These are phyloP conservation scores for Salinomyces thailandicus DNA, from an alignment of 2,329 filamentous ascomycete genomes.

Conservation along the genomic window DNA sequence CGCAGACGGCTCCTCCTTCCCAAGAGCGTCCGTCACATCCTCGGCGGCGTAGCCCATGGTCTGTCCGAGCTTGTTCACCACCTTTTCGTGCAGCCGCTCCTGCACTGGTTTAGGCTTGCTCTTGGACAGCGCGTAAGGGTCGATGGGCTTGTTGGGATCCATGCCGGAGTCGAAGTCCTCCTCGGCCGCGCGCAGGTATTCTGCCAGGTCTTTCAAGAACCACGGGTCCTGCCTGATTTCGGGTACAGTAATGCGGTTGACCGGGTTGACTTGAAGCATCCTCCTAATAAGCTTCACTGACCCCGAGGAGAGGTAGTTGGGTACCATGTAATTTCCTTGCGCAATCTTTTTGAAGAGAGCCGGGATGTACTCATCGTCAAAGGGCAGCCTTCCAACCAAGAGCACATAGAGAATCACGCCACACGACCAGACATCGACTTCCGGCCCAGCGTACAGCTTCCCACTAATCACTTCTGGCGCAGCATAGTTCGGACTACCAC, in stretches of 20 bases:
- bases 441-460: conserved; percentile 91
- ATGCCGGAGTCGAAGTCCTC: conserved; percentile 96
- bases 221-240: conserved; percentile 90
- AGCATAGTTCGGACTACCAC: conserved; percentile 95
- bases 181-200: conserved; percentile 75
- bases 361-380: conserved; percentile 97
- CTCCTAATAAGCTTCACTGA: conserved; percentile 74
- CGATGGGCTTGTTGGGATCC: conserved; percentile 83
- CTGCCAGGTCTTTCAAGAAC: conserved; percentile 79
- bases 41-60: conserved; percentile 95
- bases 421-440: conserved; percentile 96
- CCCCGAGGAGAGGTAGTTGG: conserved; percentile 78
- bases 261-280: conserved; percentile 91
- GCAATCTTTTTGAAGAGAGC: conserved; percentile 97
- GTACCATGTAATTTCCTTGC: conserved; percentile 84
- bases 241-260: conserved; percentile 84
- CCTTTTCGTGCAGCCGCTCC: conserved; percentile 81
- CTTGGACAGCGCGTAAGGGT: conserved; percentile 69
- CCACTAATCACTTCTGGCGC: conserved; percentile 96
- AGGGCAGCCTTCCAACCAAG: conserved; percentile 63
- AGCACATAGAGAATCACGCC: conserved; percentile 57
- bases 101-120: conserved; percentile 68
- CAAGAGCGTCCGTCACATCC: conserved; percentile 88
- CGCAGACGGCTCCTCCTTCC: conserved; percentile 84
- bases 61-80: conserved; percentile 90